Evolutionary conservation across 805 yeast species (phyloP).

Genomic region (Torulaspora franciscae): DNA sequence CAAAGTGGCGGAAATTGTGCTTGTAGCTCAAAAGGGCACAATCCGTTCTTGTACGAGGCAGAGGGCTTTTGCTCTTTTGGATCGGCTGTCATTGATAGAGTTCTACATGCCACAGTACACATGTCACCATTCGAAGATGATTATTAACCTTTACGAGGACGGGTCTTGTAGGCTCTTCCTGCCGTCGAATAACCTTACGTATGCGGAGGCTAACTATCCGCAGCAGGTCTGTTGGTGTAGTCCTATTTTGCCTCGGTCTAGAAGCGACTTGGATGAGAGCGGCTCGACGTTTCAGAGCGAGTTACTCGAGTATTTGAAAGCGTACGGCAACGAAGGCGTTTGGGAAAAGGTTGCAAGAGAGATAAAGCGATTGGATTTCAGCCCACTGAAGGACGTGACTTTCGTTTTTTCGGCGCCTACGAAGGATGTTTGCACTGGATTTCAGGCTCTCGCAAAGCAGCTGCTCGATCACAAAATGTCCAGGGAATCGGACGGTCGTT

Average conservation of each 20-base stretch:
- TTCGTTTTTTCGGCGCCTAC: conserved; percentile 57
- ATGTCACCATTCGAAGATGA: conserved; percentile 64
- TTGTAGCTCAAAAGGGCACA: conserved; percentile 36
- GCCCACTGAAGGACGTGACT: conserved; percentile 42
- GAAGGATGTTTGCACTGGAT: conserved; percentile 30
- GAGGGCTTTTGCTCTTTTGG: conserved; percentile 7
- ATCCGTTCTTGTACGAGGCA: conserved; percentile 20
- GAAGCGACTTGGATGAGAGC: neutral
- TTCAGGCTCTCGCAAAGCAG: conserved; percentile 19
- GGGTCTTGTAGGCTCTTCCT: conserved; percentile 47
- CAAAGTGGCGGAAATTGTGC: conserved; percentile 19
- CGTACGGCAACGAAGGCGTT: conserved; percentile 38
- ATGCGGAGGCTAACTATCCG: conserved; percentile 49
- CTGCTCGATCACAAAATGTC: conserved; percentile 9
- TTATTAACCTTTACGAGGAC: conserved; percentile 51
- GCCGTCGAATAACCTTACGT: conserved; percentile 56
- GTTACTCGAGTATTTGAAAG: conserved; percentile 42
- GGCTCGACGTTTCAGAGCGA: conserved; percentile 42
- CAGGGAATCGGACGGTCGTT: neutral
- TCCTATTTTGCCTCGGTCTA: conserved; percentile 36
- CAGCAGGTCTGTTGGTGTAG: conserved; percentile 67
- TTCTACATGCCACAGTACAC: conserved; percentile 40
- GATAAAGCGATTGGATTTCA: conserved; percentile 42
- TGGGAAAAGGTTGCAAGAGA: conserved; percentile 25
- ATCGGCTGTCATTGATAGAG: conserved; percentile 23